phyloP scores from a whole-genome alignment of 176 grass and related monocot genomes.

The Oryza officinalis region DNA sequence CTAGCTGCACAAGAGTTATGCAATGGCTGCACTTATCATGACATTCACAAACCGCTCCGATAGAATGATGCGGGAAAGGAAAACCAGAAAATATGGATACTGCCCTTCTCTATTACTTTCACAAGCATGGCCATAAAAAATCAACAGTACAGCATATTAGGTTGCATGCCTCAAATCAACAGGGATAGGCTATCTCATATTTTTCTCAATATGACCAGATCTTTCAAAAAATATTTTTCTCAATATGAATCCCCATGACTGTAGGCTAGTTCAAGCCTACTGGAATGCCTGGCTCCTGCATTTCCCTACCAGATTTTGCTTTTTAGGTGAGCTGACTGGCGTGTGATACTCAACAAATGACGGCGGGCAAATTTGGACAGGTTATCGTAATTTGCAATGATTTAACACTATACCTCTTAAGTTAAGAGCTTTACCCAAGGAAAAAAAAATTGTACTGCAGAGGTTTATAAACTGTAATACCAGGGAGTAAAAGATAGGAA shows the following conservation, averaged over 20 bases:
- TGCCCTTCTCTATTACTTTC: background rate
- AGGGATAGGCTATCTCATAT: background rate
- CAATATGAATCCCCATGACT: no score
- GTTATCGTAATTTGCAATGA: background rate
- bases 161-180: background rate
- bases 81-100: background rate
- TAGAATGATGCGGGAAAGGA: background rate
- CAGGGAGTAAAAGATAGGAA: background rate
- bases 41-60: background rate
- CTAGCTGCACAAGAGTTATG: background rate
- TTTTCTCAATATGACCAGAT: background rate
- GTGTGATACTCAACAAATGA: background rate
- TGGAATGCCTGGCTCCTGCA: background rate
- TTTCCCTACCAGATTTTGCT: background rate
- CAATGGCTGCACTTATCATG: background rate
- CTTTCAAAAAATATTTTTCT: no score
- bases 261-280: background rate
- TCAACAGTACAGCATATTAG: background rate
- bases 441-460: conserved; percentile 20
- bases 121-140: no score
- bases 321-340: background rate
- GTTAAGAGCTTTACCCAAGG: background rate
- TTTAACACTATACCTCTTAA: background rate
- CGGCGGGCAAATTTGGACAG: background rate
- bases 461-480: background rate